Evolutionary conservation across 441 rosid genomes (phyloP), one percentile per base, ranked within the genome.

Genomic region (Flueggea neowawraea): DNA sequence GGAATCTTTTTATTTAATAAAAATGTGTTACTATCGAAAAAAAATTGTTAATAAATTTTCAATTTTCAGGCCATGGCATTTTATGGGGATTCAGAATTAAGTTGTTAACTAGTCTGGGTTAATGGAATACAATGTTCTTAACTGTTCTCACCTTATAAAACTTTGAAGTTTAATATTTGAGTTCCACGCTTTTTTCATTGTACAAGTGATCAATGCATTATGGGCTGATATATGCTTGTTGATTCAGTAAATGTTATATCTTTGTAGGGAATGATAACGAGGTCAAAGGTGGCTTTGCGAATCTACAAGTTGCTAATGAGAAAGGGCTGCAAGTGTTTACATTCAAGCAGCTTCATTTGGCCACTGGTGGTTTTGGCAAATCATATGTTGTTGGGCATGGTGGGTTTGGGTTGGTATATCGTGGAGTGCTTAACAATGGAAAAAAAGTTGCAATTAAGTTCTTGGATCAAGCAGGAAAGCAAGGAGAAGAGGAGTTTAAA

Each of bases 381-480:
- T 86, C 96, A 0, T 87, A 89, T 77, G 95, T 89, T 57, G 90
- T 94, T 65, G 99, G 99, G 41, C 95, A 94, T n/a, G 97, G 95
- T 75, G 93, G 88, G 7, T 94, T 94, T 58, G 99, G 97, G 4
- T 80, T 73, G 13, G 99, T 94, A 10, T 94, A 89, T 50, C 84
- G 86, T 31, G 96, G 96, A 55, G 90, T 94, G 62, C 96, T 94
- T 61, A 76, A 33, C 48, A 78, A 89, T 77, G 96, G 97, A 28
- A 83, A 75, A 76, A 94, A 91, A 79, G 88, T 90, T 72, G 99
- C 94, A 68, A 77, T 94, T 32, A 94, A 94, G 82, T 76, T 86
- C 12, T 89, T 94, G 97, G 95, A 87, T 60, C 90, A 86, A 69
- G 90, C 85, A 1, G 99, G 97, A 60, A 84, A 83, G 74, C 96